These are phyloP conservation scores for Flagelloscypha sp. DNA, from an alignment of 768 basidiomycete species.

Conservation along the genomic window DNA sequence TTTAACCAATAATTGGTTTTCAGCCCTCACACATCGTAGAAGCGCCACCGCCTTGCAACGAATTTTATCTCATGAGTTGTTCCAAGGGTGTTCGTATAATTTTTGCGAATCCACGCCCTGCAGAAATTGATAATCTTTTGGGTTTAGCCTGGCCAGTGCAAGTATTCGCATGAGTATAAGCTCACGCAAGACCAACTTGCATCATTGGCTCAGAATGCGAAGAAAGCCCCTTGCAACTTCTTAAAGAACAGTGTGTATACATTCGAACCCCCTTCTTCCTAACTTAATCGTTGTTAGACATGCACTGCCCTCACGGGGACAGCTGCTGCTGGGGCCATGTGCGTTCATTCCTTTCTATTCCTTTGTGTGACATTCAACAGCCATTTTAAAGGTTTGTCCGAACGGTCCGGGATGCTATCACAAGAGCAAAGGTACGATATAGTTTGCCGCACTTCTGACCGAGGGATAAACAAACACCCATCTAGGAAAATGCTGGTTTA, in stretches of 20 bases:
- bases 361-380: no score
- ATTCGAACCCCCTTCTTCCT: not conserved
- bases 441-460: not conserved
- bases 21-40: slow-evolving; percentile 38
- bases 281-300: slow-evolving; percentile 30
- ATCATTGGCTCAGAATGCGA: slow-evolving; percentile 65
- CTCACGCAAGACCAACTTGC: slow-evolving; percentile 65
- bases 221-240: slow-evolving; percentile 82
- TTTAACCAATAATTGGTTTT: not conserved
- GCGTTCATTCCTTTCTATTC: no score
- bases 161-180: slow-evolving; percentile 77
- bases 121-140: slow-evolving; percentile 8
- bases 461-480: slow-evolving; percentile 43
- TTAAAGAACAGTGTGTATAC: slow-evolving; percentile 58
- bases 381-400: no score
- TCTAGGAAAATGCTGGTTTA: slow-evolving; percentile 83
- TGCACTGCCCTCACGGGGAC: slow-evolving; percentile 67
- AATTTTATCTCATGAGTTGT: slow-evolving; percentile 76
- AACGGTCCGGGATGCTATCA: slow-evolving; percentile 61
- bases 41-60: slow-evolving; percentile 78
- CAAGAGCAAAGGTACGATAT: slow-evolving; percentile 32
- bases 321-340: slow-evolving; percentile 79
- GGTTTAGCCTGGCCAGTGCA: slow-evolving; percentile 52
- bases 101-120: not conserved
- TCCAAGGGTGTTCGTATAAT: slow-evolving; percentile 55